These are phyloP conservation scores for Monosporascus sp. DNA, from an alignment of 2,329 filamentous ascomycete genomes.

Conservation along the genomic window DNA sequence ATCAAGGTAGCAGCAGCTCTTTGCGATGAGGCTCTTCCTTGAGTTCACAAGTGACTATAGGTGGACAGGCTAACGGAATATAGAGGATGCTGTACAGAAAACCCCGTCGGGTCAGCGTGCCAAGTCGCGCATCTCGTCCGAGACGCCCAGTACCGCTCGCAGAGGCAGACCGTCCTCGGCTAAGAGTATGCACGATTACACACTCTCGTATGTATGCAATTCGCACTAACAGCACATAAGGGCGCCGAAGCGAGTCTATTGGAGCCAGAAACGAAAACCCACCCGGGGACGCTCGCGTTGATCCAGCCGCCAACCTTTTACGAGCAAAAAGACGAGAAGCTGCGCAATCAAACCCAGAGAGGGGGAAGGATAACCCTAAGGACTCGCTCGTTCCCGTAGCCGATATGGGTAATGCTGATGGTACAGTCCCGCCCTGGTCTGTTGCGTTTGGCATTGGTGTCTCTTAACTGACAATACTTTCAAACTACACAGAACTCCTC, in stretches of 20 bases:
- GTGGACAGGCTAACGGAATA: conserved; percentile 5
- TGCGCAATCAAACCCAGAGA: conserved; percentile 6
- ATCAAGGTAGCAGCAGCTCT: conserved; percentile 11
- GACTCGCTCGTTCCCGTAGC: conserved; percentile 17
- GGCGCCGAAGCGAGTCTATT: conserved; percentile 16
- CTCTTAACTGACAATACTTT: not conserved
- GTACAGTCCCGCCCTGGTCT: not conserved
- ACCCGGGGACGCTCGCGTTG: conserved; percentile 7
- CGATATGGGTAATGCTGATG: conserved; percentile 22
- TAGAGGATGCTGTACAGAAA: conserved; percentile 13
- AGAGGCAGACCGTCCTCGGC: conserved; percentile 10
- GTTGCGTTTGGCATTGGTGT: not conserved
- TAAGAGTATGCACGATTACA: conserved; percentile 1
- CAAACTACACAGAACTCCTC: conserved; percentile 3
- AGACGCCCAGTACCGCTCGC: conserved; percentile 13
- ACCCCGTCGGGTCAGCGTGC: conserved; percentile 13
- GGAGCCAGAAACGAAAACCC: conserved; percentile 7
- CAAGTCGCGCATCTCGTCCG: conserved; percentile 17
- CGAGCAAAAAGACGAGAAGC: conserved; percentile 13
- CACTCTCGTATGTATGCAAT: not conserved
- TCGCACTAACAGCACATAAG: conserved; percentile 6
- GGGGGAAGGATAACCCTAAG: conserved; percentile 5
- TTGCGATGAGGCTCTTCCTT: not conserved
- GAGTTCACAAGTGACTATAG: conserved; percentile 2
- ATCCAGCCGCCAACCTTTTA: conserved; percentile 9